Percentiles rank a stretch among this genome's conserved stretches.
These are phyloP conservation scores for Pseudopyrenochaeta lycopersici DNA, from an alignment of 2,329 filamentous ascomycete genomes.

Conservation along the genomic window DNA sequence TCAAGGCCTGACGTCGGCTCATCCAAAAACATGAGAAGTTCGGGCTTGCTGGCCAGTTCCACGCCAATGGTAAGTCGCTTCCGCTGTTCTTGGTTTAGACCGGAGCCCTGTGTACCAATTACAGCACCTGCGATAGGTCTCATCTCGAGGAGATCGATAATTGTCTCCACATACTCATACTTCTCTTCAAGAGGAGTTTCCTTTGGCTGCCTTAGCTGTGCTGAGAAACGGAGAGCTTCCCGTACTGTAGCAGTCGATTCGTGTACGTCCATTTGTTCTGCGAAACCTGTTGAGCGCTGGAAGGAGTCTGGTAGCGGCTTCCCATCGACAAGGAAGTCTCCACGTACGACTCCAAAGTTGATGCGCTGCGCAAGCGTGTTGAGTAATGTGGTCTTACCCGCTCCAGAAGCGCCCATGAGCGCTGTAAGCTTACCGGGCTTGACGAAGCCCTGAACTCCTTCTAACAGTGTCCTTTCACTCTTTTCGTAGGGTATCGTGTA, in stretches of 20 bases:
- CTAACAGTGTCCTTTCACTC: conserved; percentile 59
- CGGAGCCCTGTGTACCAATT: conserved; percentile 63
- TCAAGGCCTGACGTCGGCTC: conserved; percentile 80
- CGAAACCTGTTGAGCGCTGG: conserved; percentile 82
- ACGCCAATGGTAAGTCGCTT: conserved; percentile 72
- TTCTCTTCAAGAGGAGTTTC: conserved; percentile 67
- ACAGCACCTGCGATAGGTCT: conserved; percentile 71
- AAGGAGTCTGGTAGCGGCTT: conserved; percentile 67
- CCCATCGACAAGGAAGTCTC: conserved; percentile 56
- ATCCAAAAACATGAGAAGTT: conserved; percentile 78
- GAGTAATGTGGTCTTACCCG: conserved; percentile 48
- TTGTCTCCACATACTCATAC: conserved; percentile 71
- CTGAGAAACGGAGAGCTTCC: conserved; percentile 71
- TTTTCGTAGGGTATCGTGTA: conserved; percentile 71
- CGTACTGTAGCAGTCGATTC: conserved; percentile 69
- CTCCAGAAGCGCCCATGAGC: conserved; percentile 74
- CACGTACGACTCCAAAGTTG: conserved; percentile 55
- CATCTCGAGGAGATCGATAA: conserved; percentile 71
- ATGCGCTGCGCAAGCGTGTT: conserved; percentile 53
- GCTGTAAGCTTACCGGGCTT: conserved; percentile 90
- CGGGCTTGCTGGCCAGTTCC: conserved; percentile 70
- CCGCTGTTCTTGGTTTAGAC: conserved; percentile 68
- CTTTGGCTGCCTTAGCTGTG: conserved; percentile 68
- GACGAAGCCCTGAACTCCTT: conserved; percentile 80
- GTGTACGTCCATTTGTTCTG: conserved; percentile 73